Percentiles rank a stretch among this genome's conserved stretches.
Evolutionary conservation across 257 asterid genomes (phyloP).

Genomic region (Solanum sparsipilum): DNA sequence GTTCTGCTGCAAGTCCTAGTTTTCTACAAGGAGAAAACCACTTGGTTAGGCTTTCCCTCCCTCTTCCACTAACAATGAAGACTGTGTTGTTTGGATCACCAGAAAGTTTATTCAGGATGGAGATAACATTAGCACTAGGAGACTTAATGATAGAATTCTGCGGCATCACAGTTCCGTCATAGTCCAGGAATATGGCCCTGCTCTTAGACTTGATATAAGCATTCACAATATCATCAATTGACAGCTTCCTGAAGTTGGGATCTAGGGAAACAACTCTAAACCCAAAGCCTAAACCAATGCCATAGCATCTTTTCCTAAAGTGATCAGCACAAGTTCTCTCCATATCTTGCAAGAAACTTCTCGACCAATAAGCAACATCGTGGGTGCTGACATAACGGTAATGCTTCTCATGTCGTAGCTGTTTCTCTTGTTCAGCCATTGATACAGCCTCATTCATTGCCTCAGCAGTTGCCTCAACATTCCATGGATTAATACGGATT

Average conservation of each 20-base stretch:
- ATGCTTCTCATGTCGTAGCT: constrained; percentile 73
- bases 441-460: constrained; percentile 68
- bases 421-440: constrained; percentile 59
- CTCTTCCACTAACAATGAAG: constrained; percentile 80
- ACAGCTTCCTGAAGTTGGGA: constrained; percentile 67
- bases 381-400: constrained; percentile 70
- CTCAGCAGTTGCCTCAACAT: constrained; percentile 66
- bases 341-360: constrained; percentile 86
- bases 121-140: constrained; percentile 52
- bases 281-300: constrained; percentile 78
- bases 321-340: constrained; percentile 80
- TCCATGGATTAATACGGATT: constrained; percentile 74
- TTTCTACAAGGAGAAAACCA: constrained; percentile 72
- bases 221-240: constrained; percentile 50
- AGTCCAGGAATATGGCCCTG: constrained; percentile 76
- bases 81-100: constrained; percentile 46
- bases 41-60: constrained; percentile 49
- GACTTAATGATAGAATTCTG: constrained; percentile 52
- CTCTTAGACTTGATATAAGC: constrained; percentile 51
- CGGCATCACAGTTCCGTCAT: constrained; percentile 84
- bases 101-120: constrained; percentile 54
- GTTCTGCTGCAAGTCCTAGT: constrained; percentile 83
- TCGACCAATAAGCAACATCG: constrained; percentile 69
- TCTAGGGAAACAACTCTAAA: constrained; percentile 73
- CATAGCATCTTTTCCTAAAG: constrained; percentile 66